A percentile compares a stretch with the other conserved stretches of the same genome.
phyloP scores from a whole-genome alignment of 306 rosid species.

The Fagus crenata region DNA sequence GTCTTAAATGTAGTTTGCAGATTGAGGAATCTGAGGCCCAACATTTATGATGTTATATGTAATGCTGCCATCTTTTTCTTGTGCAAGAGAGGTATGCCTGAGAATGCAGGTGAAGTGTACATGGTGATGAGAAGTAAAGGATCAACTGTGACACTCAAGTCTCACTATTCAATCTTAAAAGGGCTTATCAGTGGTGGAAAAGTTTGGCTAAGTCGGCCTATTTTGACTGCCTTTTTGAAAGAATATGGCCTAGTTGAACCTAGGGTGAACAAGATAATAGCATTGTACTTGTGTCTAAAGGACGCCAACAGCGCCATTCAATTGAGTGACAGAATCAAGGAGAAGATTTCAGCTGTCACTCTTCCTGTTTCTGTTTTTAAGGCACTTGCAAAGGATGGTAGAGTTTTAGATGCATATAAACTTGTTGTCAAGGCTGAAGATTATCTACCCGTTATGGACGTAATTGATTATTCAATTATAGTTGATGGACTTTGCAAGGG shows the following conservation, averaged over 20 bases:
- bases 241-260: constrained; percentile 66
- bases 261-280: constrained; percentile 46
- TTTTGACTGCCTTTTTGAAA: constrained; percentile 58
- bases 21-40: constrained; percentile 49
- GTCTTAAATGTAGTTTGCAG: constrained; percentile 44
- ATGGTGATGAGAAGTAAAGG: constrained; percentile 52
- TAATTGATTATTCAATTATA: constrained; percentile 54
- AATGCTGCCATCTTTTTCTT: constrained; percentile 57
- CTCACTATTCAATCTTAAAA: constrained; percentile 60
- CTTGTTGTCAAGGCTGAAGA: constrained; percentile 51
- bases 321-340: constrained; percentile 44
- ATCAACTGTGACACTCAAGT: constrained; percentile 42
- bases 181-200: constrained; percentile 48
- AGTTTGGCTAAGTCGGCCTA: constrained; percentile 37
- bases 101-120: constrained; percentile 53
- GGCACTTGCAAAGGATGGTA: constrained; percentile 53
- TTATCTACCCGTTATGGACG: constrained; percentile 40
- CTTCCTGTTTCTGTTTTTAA: constrained; percentile 56
- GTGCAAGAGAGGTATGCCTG: constrained; percentile 58
- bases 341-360: constrained; percentile 25
- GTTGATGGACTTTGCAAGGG: constrained; percentile 71
- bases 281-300: constrained; percentile 49
- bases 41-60: constrained; percentile 43
- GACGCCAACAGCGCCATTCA: constrained; percentile 38
- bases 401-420: constrained; percentile 65